Evolutionary conservation across 2,329 filamentous ascomycete genomes (phyloP), one percentile per base, ranked within the genome.

Genomic region (Ceratocystis destructans): DNA sequence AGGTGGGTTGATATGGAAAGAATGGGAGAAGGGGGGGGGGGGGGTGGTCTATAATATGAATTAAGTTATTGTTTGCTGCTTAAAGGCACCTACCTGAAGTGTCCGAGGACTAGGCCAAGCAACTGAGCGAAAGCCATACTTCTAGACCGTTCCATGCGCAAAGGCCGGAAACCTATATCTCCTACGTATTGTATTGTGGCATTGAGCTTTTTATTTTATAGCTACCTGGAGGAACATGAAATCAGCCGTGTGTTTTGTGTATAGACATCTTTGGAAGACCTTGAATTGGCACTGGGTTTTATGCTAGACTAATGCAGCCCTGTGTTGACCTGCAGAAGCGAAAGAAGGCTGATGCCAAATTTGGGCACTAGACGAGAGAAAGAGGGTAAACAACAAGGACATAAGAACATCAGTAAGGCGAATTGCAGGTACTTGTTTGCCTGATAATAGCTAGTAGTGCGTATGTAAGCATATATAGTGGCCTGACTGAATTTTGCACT

Each of bases 251-350:
- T 10, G 50, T 48, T 48, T 17, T 15, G 45, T 57, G 10, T 57
- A 15, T 12, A 22, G 5, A n/a, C 28, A 17, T 57, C 53, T 17
- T 17, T 15, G 22, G 28, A 28, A 15, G 12, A 8, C 28, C 8
- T 31, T 22, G 15, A 17, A 7, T 57, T 17, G 25, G 28, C 53
- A n/a, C 15, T 31, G 22, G 10, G 1, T 57, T 57, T 57, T 33
- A 57, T 57, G n/a, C 53, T 33, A 57, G 53, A 22, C 53, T 57
- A 57, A 57, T 57, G 53, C 53, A 57, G 53, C 53, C 53, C 53
- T 57, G 53, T 57, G 53, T 28, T 57, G 53, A 31, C 53, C 22
- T 57, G 53, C 53, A 57, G 53, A 57, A 57, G 53, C 53, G 53
- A 57, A 33, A 5, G 28, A 28, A 33, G 31, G 28, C 53, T 57